These are phyloP conservation scores for Pseudozyma tsukubaensis DNA, from an alignment of 1,284 basidiomycete species.

Conservation along the genomic window DNA sequence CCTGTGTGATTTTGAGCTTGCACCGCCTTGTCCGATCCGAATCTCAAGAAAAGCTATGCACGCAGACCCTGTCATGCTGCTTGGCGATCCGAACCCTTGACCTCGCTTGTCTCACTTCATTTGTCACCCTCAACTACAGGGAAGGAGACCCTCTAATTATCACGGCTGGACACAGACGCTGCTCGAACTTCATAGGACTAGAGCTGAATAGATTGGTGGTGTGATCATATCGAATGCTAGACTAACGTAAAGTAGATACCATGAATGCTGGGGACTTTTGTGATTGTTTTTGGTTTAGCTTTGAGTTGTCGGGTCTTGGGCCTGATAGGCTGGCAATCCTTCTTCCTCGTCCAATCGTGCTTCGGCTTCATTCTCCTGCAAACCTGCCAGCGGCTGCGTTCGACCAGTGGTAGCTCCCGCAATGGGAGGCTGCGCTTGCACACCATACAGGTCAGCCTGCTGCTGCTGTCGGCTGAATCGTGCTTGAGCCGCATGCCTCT, in stretches of 20 bases:
- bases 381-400: slow-evolving; percentile 16
- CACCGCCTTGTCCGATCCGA: too few species aligned
- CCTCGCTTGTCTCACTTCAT: not conserved
- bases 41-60: too few species aligned
- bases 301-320: slow-evolving; percentile 24
- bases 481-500: slow-evolving; percentile 32
- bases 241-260: not conserved
- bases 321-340: slow-evolving; percentile 37
- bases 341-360: slow-evolving; percentile 31
- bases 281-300: slow-evolving; percentile 1
- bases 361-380: slow-evolving; percentile 42
- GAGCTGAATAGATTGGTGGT: slow-evolving; percentile 4
- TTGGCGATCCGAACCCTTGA: too few species aligned
- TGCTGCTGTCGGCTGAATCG: slow-evolving; percentile 37
- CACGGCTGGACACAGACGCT: too few species aligned
- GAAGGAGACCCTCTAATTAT: too few species aligned
- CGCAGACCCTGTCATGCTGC: too few species aligned
- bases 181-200: not conserved
- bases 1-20: too few species aligned
- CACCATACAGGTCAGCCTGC: slow-evolving; percentile 34
- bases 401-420: slow-evolving; percentile 10
- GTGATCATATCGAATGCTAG: not conserved
- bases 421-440: slow-evolving; percentile 13
- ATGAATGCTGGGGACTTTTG: not conserved
- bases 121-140: not conserved